phyloP scores from a whole-genome alignment of 2,329 filamentous ascomycete genomes.

The Calycina marina region DNA sequence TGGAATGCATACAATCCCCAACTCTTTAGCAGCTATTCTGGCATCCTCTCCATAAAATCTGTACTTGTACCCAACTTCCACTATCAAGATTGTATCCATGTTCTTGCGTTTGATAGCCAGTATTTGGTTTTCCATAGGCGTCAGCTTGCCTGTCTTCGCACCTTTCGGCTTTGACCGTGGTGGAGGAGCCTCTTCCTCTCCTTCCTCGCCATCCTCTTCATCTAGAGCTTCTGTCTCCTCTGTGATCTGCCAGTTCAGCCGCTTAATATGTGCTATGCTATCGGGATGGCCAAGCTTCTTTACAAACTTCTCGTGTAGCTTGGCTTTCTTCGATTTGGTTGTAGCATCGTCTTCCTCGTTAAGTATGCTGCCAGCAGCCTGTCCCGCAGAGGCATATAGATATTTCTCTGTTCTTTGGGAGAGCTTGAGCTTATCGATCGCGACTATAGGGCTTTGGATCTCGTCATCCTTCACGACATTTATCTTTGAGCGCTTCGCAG shows the following conservation, averaged over 20 bases:
- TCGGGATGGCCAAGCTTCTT: conserved; percentile 81
- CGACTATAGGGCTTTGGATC: conserved; percentile 25
- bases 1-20: conserved; percentile 92
- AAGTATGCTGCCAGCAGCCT: conserved; percentile 17
- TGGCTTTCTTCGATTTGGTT: conserved; percentile 45
- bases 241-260: conserved; percentile 38
- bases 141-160: conserved; percentile 62
- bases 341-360: conserved; percentile 30
- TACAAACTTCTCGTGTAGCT: conserved; percentile 72
- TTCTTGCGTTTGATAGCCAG: conserved; percentile 88
- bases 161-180: conserved; percentile 42
- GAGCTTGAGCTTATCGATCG: conserved; percentile 13
- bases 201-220: conserved; percentile 40
- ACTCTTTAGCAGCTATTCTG: conserved; percentile 70
- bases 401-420: conserved; percentile 36
- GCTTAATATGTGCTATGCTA: conserved; percentile 51
- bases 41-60: conserved; percentile 95
- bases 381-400: conserved; percentile 30
- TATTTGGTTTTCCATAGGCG: conserved; percentile 86
- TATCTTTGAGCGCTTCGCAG: conserved; percentile 31
- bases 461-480: conserved; percentile 28
- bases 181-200: conserved; percentile 36
- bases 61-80: conserved; percentile 97
- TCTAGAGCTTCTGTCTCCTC: conserved; percentile 34
- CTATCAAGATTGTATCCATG: conserved; percentile 75